Base-by-base conservation (phyloP, 345 rosid genomes). In the Atalantia buxifolia region DNA sequence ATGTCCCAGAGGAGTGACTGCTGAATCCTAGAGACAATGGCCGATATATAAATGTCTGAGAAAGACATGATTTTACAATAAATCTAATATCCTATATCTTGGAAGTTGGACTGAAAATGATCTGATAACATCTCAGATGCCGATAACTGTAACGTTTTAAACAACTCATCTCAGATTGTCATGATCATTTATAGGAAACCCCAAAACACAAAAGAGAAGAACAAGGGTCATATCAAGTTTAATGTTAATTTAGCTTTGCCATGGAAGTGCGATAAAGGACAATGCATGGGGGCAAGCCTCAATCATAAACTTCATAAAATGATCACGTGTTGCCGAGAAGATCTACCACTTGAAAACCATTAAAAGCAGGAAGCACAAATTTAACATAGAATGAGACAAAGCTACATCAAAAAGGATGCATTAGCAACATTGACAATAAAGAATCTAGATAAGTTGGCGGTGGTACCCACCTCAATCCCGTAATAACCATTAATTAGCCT, bases 401-500 rank as follows among this genome's bases (percentile, higher is more conserved):
- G 7, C 9, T 64, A 24, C 31, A 9, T 62, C 18, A 13, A 56
- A 65, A 69, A 24, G n/a, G 12, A 71, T 22, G 55, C 19, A 62
- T 61, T 62, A 13, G 30, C 21, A 68, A 64, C 40, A 27, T 36
- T 30, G 19, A 14, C 31, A 72, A 55, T 35, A 62, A 30, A 76
- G 22, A 48, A 50, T n/a, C 42, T 24, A 71, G 45, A 79, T 69
- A 67, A 74, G 63, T 9, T 30, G 70, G 77, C 14, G 31, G 67
- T 1, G 14, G 16, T 21, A 63, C 86, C 87, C 76, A 95, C 99
- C 97, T 95, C 97, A 74, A 85, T 80, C 71, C 87, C 89, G 78
- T 80, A 88, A 75, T 84, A 86, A 57, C 69, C 84, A 75, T 87
- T 86, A 79, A 95, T 84, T 69, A 93, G 80, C 80, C 79, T 78